A percentile compares a stretch with the other conserved stretches of the same genome.
phyloP scores from a whole-genome alignment of 1,284 basidiomycete species.

The Exobasidium cylindrosporum region DNA sequence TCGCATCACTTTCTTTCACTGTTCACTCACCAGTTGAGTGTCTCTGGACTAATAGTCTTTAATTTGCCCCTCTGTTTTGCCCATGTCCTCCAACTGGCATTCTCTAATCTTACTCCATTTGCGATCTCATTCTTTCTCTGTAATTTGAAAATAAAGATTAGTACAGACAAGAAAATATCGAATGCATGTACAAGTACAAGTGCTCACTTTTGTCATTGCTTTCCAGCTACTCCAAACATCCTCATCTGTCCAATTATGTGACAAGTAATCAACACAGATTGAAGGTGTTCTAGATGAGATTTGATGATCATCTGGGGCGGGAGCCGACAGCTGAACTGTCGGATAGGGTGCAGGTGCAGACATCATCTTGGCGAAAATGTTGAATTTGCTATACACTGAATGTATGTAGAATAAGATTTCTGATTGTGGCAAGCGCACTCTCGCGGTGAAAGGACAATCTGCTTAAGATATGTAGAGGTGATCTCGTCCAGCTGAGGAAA shows the following conservation, averaged over 20 bases:
- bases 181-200: neutral
- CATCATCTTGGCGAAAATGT: slow-evolving; percentile 53
- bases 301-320: slow-evolving; percentile 52
- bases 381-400: no score
- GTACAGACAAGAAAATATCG: neutral
- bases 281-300: slow-evolving; percentile 57
- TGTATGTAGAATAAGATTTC: no score
- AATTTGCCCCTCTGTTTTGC: slow-evolving; percentile 97
- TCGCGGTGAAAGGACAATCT: no score
- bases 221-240: slow-evolving; percentile 98
- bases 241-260: slow-evolving; percentile 95
- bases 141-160: slow-evolving; percentile 46
- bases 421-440: no score
- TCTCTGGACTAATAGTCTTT: slow-evolving; percentile 92
- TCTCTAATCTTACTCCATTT: slow-evolving; percentile 91
- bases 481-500: no score
- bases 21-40: slow-evolving; percentile 94
- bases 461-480: no score
- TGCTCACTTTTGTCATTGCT: slow-evolving; percentile 75
- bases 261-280: slow-evolving; percentile 68
- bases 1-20: no score
- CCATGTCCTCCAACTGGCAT: slow-evolving; percentile 98
- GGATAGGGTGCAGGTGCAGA: slow-evolving; percentile 53
- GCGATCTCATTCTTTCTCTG: slow-evolving; percentile 92
- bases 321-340: slow-evolving; percentile 41